phyloP scores from a whole-genome alignment of 2,329 filamentous ascomycete species.

The Aspergillus bombycis region DNA sequence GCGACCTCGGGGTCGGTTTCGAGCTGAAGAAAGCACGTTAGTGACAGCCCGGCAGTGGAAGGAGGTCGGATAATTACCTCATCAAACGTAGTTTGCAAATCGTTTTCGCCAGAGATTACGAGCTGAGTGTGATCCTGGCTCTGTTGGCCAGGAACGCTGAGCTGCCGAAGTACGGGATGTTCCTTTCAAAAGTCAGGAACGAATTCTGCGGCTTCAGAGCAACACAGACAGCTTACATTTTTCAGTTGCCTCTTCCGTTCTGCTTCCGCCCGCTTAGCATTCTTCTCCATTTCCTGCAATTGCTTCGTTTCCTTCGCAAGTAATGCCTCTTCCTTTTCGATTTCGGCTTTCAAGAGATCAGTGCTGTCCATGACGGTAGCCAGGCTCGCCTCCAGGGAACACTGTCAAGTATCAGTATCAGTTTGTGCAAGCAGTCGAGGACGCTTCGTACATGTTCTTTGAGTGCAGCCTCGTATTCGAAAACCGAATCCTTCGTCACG shows the following conservation, averaged over 20 bases:
- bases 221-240: constrained; percentile 34
- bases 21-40: constrained; percentile 31
- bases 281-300: constrained; percentile 47
- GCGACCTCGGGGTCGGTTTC: constrained; percentile 42
- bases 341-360: constrained; percentile 45
- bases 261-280: constrained; percentile 43
- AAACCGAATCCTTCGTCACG: constrained; percentile 44
- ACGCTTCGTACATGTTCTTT: constrained; percentile 43
- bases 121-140: constrained; percentile 29
- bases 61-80: constrained; percentile 30
- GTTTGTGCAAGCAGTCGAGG: neutral
- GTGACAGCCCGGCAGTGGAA: neutral
- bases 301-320: constrained; percentile 45
- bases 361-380: constrained; percentile 44
- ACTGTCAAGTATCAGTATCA: constrained; percentile 29
- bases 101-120: constrained; percentile 29
- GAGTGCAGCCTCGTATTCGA: constrained; percentile 49
- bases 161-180: constrained; percentile 43
- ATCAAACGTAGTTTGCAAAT: constrained; percentile 32
- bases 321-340: constrained; percentile 46
- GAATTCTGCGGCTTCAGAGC: neutral
- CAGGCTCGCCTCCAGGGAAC: constrained; percentile 42
- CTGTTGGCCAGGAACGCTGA: constrained; percentile 28
- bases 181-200: constrained; percentile 34
- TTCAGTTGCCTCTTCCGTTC: constrained; percentile 46